Conservation (phyloP, 345 rosid genomes). For the Trapa incisa region DNA sequence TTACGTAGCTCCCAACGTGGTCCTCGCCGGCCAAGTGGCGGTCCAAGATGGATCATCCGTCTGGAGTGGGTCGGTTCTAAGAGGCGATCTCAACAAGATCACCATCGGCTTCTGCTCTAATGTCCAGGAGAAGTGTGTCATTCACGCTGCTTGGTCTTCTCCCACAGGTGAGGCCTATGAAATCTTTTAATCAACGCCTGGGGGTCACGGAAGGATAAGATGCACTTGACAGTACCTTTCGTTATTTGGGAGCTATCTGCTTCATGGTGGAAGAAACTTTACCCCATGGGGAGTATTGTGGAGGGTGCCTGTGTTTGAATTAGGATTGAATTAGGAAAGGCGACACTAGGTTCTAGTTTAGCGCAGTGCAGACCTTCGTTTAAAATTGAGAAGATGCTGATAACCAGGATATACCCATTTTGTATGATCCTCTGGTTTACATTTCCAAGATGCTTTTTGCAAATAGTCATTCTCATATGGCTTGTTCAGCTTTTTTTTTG, state of each 20-base stretch:
- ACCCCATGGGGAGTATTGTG: no score
- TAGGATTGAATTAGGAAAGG: neutral
- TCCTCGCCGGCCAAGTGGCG: slow-evolving; percentile 81
- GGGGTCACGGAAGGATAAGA: no score
- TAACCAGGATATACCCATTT: neutral
- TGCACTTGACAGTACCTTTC: neutral
- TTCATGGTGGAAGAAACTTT: neutral
- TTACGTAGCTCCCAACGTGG: slow-evolving; percentile 85
- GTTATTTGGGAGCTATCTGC: neutral
- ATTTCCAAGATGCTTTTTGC: neutral
- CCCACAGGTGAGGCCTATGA: slow-evolving; percentile 52
- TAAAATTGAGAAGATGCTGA: neutral
- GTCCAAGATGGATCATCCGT: slow-evolving; percentile 84
- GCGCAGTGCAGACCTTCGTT: neutral
- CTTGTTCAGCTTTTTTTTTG: neutral
- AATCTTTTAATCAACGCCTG: no score
- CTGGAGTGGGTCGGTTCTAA: slow-evolving; percentile 83
- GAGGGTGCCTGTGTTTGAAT: no score
- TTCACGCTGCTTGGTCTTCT: slow-evolving; percentile 96
- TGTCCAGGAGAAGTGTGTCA: slow-evolving; percentile 83
- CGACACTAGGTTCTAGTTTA: neutral
- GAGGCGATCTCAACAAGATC: slow-evolving; percentile 96
- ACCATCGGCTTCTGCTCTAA: slow-evolving; percentile 84
- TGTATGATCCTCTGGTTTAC: neutral
- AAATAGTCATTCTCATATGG: neutral